Evolutionary conservation across 441 rosid species (phyloP).

Genomic region (Rhodomyrtus psidioides): DNA sequence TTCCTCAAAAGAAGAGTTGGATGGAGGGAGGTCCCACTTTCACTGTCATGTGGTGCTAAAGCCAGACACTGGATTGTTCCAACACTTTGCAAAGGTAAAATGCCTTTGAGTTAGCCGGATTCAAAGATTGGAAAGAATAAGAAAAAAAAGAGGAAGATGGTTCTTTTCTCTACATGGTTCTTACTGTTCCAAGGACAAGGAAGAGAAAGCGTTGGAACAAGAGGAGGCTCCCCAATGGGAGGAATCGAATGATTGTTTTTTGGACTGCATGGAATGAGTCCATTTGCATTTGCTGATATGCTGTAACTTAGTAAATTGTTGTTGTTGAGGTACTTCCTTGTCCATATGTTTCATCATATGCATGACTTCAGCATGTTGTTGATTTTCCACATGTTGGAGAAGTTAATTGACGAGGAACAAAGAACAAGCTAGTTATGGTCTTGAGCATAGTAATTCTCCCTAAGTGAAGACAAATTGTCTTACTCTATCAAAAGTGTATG

Average conservation of each 20-base stretch:
- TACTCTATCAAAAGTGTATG: neutral
- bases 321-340: neutral
- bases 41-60: constrained; percentile 23
- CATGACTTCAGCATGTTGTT: neutral
- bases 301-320: neutral
- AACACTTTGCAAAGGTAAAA: constrained; percentile 13
- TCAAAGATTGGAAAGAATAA: neutral
- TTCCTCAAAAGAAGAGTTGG: neutral
- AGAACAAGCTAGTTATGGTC: neutral
- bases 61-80: constrained; percentile 36
- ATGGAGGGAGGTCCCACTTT: neutral
- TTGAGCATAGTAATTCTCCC: neutral
- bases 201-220: neutral
- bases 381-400: neutral
- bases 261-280: neutral
- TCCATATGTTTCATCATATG: neutral
- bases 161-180: neutral
- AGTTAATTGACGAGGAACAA: no score
- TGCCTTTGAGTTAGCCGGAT: neutral
- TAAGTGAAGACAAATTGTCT: neutral
- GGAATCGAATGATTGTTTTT: neutral
- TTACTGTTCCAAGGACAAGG: neutral
- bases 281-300: neutral
- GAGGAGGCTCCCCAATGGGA: neutral
- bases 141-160: neutral